Conservation (phyloP, 164 flowering plant species). For the Nymphaea colorata region DNA sequence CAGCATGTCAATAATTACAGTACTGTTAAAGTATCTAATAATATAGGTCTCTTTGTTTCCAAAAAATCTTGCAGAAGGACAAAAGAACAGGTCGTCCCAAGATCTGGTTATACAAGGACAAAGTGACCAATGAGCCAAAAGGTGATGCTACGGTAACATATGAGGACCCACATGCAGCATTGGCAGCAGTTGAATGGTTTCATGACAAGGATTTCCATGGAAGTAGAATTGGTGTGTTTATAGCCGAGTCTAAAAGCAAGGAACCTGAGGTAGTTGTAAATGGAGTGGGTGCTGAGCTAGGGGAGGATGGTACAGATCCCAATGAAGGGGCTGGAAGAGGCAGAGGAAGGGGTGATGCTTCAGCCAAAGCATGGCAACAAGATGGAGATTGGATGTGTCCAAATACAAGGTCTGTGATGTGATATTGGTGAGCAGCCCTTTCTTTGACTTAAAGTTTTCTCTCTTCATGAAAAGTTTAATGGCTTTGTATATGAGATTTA, state of each 20-base stretch:
- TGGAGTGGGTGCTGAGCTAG: constrained; percentile 27
- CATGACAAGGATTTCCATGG: constrained; percentile 97
- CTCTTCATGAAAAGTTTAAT: not conserved
- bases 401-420: constrained; percentile 99
- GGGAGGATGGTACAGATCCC: constrained; percentile 33
- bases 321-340: constrained; percentile 63
- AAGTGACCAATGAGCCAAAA: constrained; percentile 84
- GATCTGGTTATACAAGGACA: constrained; percentile 88
- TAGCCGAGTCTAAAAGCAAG: constrained; percentile 80
- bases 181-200: constrained; percentile 98
- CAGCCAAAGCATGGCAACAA: constrained; percentile 89
- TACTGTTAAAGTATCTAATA: not conserved
- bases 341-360: constrained; percentile 63
- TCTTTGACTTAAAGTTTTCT: constrained; percentile 31
- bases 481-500: constrained; percentile 5
- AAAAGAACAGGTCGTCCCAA: constrained; percentile 88
- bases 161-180: constrained; percentile 98
- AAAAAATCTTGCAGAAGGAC: constrained; percentile 47
- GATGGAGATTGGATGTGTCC: constrained; percentile 98
- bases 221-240: constrained; percentile 57
- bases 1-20: not conserved
- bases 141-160: constrained; percentile 99
- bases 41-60: not conserved
- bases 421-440: constrained; percentile 99
- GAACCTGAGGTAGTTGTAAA: constrained; percentile 30